Conservation (phyloP, 2,329 filamentous ascomycete species). For the Fusarium citri region DNA sequence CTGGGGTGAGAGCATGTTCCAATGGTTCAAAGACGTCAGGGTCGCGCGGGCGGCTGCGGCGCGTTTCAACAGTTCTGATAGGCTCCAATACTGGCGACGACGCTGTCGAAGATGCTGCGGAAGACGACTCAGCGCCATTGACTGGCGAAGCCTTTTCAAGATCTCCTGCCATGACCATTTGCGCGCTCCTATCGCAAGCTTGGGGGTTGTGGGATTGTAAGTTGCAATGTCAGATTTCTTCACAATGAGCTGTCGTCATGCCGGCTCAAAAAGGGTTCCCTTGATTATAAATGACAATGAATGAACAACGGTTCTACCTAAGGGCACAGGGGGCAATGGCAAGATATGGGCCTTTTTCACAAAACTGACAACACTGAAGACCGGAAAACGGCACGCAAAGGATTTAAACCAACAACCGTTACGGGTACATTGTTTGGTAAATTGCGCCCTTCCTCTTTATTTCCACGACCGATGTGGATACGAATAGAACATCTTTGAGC, state of each 20-base stretch:
- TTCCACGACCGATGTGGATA: conserved; percentile 39
- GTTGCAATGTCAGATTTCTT: conserved; percentile 25
- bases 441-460: conserved; percentile 14
- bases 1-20: conserved; percentile 54
- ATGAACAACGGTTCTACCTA: neutral
- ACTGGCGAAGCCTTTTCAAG: conserved; percentile 37
- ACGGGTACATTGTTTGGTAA: conserved; percentile 12
- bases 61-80: conserved; percentile 42
- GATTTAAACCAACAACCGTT: conserved; percentile 12
- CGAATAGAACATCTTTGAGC: conserved; percentile 15
- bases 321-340: neutral
- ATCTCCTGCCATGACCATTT: conserved; percentile 35
- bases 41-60: conserved; percentile 39
- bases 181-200: neutral
- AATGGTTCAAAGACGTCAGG: conserved; percentile 51
- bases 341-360: neutral
- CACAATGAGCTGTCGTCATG: conserved; percentile 20
- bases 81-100: conserved; percentile 43
- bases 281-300: neutral
- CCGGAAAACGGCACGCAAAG: conserved; percentile 23
- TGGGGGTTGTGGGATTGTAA: neutral
- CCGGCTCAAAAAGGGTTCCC: neutral
- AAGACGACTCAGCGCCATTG: conserved; percentile 26
- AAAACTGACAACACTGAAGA: neutral
- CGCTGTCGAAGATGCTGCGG: conserved; percentile 25